A percentile compares a stretch with the other conserved stretches of the same genome.
These are phyloP conservation scores for Claviceps arundinis DNA, from an alignment of 2,329 filamentous ascomycete genomes.

Conservation along the genomic window DNA sequence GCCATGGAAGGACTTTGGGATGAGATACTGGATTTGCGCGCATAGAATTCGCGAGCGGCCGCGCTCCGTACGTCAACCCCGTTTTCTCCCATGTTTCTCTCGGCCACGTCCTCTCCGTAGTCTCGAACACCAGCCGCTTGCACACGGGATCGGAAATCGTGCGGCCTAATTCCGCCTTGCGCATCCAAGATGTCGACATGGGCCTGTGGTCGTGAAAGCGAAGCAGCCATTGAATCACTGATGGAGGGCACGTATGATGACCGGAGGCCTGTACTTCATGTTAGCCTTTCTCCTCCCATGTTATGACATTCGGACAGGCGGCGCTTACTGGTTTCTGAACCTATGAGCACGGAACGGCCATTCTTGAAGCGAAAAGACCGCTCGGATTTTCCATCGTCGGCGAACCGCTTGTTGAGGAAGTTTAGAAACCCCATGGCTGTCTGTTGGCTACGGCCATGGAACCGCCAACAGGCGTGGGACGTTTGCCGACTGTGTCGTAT, in stretches of 20 bases:
- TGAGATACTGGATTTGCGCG: not conserved
- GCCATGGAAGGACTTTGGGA: constrained; percentile 1
- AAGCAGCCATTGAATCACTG: not conserved
- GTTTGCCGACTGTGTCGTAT: too few relatives aligned
- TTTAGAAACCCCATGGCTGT: constrained; percentile 4
- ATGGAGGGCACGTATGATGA: not conserved
- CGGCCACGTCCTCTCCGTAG: constrained; percentile 48
- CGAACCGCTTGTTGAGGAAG: constrained; percentile 3
- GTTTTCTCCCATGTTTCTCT: constrained; percentile 36
- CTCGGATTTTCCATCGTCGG: not conserved
- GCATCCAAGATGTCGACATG: constrained; percentile 15
- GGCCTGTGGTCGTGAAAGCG: not conserved
- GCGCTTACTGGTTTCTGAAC: constrained; percentile 1
- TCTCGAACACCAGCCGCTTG: constrained; percentile 33
- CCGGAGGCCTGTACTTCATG: not conserved
- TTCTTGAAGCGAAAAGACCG: constrained; percentile 1
- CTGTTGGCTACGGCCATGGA: not conserved
- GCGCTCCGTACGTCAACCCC: constrained; percentile 17
- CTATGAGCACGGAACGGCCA: not conserved
- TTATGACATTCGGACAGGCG: not conserved
- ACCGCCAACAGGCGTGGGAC: not conserved
- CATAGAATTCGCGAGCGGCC: constrained; percentile 21
- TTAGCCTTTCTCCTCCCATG: not conserved
- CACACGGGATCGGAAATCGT: constrained; percentile 31
- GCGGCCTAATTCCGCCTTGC: constrained; percentile 24